Base-by-base conservation (phyloP, 371 early-diverging fungal species). In the Cokeromyces recurvatus region DNA sequence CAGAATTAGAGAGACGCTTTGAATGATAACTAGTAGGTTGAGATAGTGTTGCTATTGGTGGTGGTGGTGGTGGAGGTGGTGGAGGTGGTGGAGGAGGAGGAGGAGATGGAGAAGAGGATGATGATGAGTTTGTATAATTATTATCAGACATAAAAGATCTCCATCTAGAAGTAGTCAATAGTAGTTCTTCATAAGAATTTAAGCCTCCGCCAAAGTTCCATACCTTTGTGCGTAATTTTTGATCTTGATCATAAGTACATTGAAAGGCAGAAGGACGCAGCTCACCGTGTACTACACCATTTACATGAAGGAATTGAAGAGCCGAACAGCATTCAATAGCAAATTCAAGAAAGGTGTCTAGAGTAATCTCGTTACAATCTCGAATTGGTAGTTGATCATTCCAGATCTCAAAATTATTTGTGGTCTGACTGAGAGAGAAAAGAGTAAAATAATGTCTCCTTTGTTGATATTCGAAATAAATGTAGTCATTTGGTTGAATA, bases 281-380 rank as follows among this genome's bases (percentile, higher is more conserved):
- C 36, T 72, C 73, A 11, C 69, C 73, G 32, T 72, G 73, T 24
- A 68, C 53, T 7, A 64, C 59, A 16, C 61, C 59, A 43, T 66
- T 68, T 31, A 60, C 64, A 46, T 72, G 73, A 11, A 68, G 36
- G 11, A 72, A 66, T 27, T 72, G 68, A 25, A 72, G 55, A 31
- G 66, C 64, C 15, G 66, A 59, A 43, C 69, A 61, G 23, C 61
- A 59, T 22, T 59, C 59, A 15, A 68, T 64, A 2, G 73, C 64
- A 48, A 72, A 64, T 2, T 40, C 48, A 2, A 72, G 37, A 32
- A 71, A 71, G 1, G 38, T 38, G 9, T 49, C 53, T 9, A 70
- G 46, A 1, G 47, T 46, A 1, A 46, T 48, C 34, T 44, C 39
- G 19, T 20, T 49, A 45, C 23, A 56, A 27, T 21, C 44, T 39